These are phyloP conservation scores for Hymenotorrendiella dingleyae DNA, from an alignment of 2,329 filamentous ascomycete genomes.

Conservation along the genomic window DNA sequence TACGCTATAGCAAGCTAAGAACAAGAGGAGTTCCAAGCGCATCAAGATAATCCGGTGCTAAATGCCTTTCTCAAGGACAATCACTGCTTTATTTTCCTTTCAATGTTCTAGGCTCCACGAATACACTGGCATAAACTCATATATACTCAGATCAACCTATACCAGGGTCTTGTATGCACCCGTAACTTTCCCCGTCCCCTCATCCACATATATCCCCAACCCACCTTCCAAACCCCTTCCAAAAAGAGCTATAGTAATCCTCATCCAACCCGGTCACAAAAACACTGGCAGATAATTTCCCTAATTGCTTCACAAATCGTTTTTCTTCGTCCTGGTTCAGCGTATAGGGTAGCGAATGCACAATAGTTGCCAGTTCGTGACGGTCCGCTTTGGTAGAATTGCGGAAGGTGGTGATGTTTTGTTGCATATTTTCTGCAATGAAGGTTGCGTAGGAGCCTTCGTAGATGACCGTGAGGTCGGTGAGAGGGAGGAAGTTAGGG, in stretches of 20 bases:
- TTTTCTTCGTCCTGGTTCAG: background rate
- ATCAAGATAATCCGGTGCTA: too few relatives aligned
- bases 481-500: background rate
- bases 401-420: constrained; percentile 1
- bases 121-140: too few relatives aligned
- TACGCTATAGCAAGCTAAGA: too few relatives aligned
- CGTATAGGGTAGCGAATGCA: constrained; percentile 3
- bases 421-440: background rate
- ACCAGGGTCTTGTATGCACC: too few relatives aligned
- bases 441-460: constrained; percentile 5
- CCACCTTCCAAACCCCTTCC: constrained; percentile 4
- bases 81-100: too few relatives aligned
- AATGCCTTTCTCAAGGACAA: too few relatives aligned
- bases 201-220: too few relatives aligned
- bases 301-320: background rate
- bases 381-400: background rate
- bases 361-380: background rate
- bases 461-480: constrained; percentile 1
- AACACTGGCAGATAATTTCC: background rate
- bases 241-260: constrained; percentile 6
- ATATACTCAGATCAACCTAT: too few relatives aligned
- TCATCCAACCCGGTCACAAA: constrained; percentile 6
- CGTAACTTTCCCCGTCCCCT: too few relatives aligned
- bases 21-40: too few relatives aligned
- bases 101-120: too few relatives aligned